Base-by-base conservation (phyloP, 495 filamentous ascomycete species). In the Astrothelium subdiscretum region DNA sequence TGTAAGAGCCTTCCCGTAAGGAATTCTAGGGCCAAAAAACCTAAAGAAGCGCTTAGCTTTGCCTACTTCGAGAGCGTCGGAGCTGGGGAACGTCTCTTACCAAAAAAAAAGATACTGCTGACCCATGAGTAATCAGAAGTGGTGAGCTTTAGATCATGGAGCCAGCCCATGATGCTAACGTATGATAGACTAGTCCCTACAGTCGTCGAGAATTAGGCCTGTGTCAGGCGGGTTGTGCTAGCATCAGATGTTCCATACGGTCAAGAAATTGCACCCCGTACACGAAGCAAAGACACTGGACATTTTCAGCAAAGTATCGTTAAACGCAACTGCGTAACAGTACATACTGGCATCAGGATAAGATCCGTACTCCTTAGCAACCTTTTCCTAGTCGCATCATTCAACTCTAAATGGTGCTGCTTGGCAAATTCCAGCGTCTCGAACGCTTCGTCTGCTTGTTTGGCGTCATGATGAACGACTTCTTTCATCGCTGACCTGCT, bases 1-100 rank as follows among this genome's bases (percentile, higher is more conserved):
- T 68, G 62, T n/a, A 44, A 60, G n/a, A 68, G 43, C 24, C 43
- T 58, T 43, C 63, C 60, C 13, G 60, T 62, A 11, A 59, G 63
- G 27, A 65, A 65, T 40, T 61, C 61, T 58, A 58, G 61, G 58
- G 61, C 35, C 10, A 65, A 27, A 48, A 61, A 60, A 22, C 63
- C 59, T 40, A 15, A 15, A 40, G 15, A 15, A 40, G 35, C n/a
- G n/a, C n/a, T n/a, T n/a, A n/a, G n/a, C n/a, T n/a, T n/a, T n/a
- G n/a, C 6, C 15, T 40, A 40, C 6, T 40, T 40, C 6, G 35
- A 40, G 6, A 15, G 35, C 35, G 35, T 40, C n/a, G n/a, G n/a
- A n/a, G n/a, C n/a, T n/a, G n/a, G n/a, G n/a, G n/a, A n/a, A n/a
- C n/a, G n/a, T n/a, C n/a, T 40, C 15, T 40, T 40, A 40, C 35